Evolutionary conservation across 306 rosid species (phyloP), one percentile per base, ranked within the genome.

Genomic region (Abrus precatorius): DNA sequence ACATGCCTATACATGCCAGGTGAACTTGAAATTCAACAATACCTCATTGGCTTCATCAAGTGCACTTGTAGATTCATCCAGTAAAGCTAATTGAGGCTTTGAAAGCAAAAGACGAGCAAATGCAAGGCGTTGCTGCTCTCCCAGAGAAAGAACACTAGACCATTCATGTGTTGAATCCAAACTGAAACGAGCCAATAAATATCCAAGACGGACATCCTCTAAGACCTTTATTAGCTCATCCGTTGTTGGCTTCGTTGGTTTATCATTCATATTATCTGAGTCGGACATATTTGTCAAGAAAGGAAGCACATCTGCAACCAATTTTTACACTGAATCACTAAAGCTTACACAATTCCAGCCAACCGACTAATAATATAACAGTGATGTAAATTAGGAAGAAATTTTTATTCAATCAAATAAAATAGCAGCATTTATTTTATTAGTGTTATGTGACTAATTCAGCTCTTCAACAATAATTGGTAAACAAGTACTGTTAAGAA

Each of bases 41-140:
- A 93, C 99, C 99, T 95, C 99, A 57, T 95, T 95, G 70, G 86
- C 90, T 82, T 93, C 99, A 75, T 95, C 99, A 80, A 95, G 90
- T 68, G 99, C 99, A 48, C 97, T 93, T 43, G 98, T 95, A 32
- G 98, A 85, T 83, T 95, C 99, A 85, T 95, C 99, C 87, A 95
- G 72, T 5, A 95, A 90, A 78, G 87, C 92, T 84, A 95, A 80
- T 78, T 87, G 85, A 52, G 98, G 98, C 75, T 86, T 93, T 1
- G 97, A 86, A 81, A 95, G 98, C 79, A 95, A 83, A 44, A 95
- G 87, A 27, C 99, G 98, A 38, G 97, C 99, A 84, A 93, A 90
- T 7, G 99, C 98, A 49, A 95, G 92, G 81, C 99, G 99, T 60
- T 95, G 99, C 81, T 95, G 99, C 87, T 95, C 99, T 70, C 99